These are phyloP conservation scores for Allium fistulosum DNA, from an alignment of 106 monocot species.

Conservation along the genomic window DNA sequence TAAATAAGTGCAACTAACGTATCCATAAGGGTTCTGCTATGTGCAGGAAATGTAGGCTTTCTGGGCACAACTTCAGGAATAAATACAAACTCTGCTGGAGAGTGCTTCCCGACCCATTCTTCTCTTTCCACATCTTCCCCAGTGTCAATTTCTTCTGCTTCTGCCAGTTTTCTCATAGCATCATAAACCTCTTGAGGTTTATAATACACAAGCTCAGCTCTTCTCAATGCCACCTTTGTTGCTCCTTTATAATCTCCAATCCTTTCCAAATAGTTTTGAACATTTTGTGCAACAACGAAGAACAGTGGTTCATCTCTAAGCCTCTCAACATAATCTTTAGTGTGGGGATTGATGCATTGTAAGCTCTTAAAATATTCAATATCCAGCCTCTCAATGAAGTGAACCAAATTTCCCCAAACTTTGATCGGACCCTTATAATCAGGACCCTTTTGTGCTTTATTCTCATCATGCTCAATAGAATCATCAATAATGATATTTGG, in stretches of 20 bases:
- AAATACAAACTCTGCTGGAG: slow-evolving; percentile 51
- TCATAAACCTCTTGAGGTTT: slow-evolving; percentile 97
- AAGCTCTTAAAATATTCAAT: slow-evolving; percentile 91
- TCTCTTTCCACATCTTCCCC: slow-evolving; percentile 26
- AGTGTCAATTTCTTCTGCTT: slow-evolving; percentile 15
- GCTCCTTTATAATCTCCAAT: slow-evolving; percentile 68
- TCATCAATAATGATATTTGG: slow-evolving; percentile 80
- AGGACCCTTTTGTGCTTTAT: slow-evolving; percentile 68
- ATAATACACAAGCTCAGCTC: slow-evolving; percentile 89
- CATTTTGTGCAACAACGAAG: slow-evolving; percentile 72
- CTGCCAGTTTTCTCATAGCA: slow-evolving; percentile 86
- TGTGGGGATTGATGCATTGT: slow-evolving; percentile 89
- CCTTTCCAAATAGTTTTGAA: slow-evolving; percentile 73
- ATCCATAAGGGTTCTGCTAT: slow-evolving; percentile 74
- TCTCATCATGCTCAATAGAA: slow-evolving; percentile 60
- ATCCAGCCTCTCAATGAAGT: slow-evolving; percentile 79
- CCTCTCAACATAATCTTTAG: slow-evolving; percentile 79
- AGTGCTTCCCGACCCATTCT: slow-evolving; percentile 29
- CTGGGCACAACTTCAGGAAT: slow-evolving; percentile 71
- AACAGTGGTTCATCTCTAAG: slow-evolving; percentile 89
- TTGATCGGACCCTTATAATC: slow-evolving; percentile 62
- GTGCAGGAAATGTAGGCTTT: slow-evolving; percentile 82
- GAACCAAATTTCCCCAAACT: slow-evolving; percentile 81
- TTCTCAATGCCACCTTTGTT: slow-evolving; percentile 68
- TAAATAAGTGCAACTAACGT: slow-evolving; percentile 71